phyloP scores from a whole-genome alignment of 2,329 filamentous ascomycete genomes.

The Magnaporthales sp. region DNA sequence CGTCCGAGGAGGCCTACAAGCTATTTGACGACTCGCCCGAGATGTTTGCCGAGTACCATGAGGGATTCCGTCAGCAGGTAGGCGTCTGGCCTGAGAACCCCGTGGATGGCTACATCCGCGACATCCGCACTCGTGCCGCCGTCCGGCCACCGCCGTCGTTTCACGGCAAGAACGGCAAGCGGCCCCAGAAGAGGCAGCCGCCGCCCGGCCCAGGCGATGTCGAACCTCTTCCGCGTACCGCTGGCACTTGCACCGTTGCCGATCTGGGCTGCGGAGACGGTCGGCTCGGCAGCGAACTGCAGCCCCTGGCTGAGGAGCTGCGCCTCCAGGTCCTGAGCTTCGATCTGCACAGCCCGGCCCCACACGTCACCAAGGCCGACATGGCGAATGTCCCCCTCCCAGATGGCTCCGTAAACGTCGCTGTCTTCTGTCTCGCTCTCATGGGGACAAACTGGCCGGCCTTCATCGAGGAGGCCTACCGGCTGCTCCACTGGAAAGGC shows the following conservation, averaged over 20 bases:
- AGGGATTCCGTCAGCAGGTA: slow-evolving; percentile 91
- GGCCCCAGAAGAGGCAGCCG: slow-evolving; percentile 11
- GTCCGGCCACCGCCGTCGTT: slow-evolving; percentile 32
- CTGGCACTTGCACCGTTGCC: slow-evolving; percentile 68
- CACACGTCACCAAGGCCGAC: slow-evolving; percentile 78
- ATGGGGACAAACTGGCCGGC: slow-evolving; percentile 99
- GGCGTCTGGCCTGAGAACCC: slow-evolving; percentile 96
- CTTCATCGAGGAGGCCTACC: slow-evolving; percentile 93
- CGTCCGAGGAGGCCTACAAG: slow-evolving; percentile 71
- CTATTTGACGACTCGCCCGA: slow-evolving; percentile 81
- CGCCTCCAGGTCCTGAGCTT: slow-evolving; percentile 73
- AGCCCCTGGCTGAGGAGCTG: slow-evolving; percentile 54
- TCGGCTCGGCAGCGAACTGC: slow-evolving; percentile 62
- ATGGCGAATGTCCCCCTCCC: slow-evolving; percentile 73
- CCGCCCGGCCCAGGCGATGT: slow-evolving; percentile 15
- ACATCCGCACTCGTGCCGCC: slow-evolving; percentile 55
- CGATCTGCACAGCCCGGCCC: slow-evolving; percentile 71
- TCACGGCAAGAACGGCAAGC: slow-evolving; percentile 8
- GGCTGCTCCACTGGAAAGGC: slow-evolving; percentile 84
- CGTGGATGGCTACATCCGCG: slow-evolving; percentile 73
- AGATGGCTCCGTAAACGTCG: slow-evolving; percentile 71
- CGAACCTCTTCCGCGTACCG: slow-evolving; percentile 60
- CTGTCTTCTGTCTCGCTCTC: slow-evolving; percentile 89
- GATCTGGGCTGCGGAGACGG: slow-evolving; percentile 94
- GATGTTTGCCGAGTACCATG: slow-evolving; percentile 94